Evolutionary conservation across 108 stramenopile genomes (phyloP).

Genomic region (Bacterosira constricta): DNA sequence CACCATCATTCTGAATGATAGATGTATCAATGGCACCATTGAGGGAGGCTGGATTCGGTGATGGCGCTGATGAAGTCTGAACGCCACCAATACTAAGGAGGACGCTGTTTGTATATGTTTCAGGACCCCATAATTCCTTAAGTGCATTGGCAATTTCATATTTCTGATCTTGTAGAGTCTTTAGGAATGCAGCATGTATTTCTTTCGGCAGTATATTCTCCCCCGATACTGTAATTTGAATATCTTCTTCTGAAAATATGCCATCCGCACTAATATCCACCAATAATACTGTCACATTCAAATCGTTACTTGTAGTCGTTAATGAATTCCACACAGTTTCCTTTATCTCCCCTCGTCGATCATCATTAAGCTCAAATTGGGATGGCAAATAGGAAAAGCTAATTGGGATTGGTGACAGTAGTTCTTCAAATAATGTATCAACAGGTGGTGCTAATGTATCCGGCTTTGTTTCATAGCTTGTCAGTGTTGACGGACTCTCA

Average conservation of each 20-base stretch:
- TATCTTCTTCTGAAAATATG: background rate
- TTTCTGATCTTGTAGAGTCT: constrained; percentile 1
- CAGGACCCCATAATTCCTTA: background rate
- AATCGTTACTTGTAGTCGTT: background rate
- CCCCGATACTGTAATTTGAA: constrained; percentile 7
- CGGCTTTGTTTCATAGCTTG: background rate
- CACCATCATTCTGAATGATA: background rate
- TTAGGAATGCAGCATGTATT: background rate
- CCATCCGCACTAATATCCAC: constrained; percentile 23
- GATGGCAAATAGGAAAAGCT: constrained; percentile 9
- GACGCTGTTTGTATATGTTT: background rate
- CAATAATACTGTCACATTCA: constrained; percentile 1
- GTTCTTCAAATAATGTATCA: background rate
- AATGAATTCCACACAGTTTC: background rate
- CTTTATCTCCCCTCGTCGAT: background rate
- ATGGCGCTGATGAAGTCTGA: background rate
- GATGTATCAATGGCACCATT: background rate
- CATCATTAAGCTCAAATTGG: background rate
- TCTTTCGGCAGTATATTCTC: background rate
- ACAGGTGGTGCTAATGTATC: background rate
- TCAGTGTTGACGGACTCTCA: background rate
- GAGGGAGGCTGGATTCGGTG: background rate
- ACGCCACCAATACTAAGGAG: background rate
- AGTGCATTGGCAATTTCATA: constrained; percentile 4
- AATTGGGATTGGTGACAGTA: constrained; percentile 17